These are phyloP conservation scores for Staphylotrichum longicolle DNA, from an alignment of 495 filamentous ascomycete species.

Conservation along the genomic window DNA sequence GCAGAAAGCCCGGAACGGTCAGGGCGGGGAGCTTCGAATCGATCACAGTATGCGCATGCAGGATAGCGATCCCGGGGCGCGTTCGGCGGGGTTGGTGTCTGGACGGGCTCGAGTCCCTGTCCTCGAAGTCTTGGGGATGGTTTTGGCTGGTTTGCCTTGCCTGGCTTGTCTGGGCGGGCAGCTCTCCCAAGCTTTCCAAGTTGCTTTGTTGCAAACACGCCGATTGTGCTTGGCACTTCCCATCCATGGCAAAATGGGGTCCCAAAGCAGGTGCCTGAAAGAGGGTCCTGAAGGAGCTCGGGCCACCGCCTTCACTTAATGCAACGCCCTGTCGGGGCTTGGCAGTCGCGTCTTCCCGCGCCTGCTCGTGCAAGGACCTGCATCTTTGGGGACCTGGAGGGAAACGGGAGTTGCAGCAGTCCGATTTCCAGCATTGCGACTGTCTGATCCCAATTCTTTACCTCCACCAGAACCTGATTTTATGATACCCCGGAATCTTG, in stretches of 20 bases:
- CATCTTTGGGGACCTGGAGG: too few species aligned
- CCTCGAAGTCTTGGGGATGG: too few species aligned
- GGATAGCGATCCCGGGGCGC: neutral
- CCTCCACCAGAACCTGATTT: too few species aligned
- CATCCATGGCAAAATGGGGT: neutral
- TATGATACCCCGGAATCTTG: conserved; percentile 1
- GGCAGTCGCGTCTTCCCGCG: conserved; percentile 18
- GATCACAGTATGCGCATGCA: neutral
- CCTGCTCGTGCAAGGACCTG: neutral
- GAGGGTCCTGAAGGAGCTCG: neutral
- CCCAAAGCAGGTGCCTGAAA: neutral
- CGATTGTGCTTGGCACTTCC: neutral
- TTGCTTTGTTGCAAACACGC: too few species aligned
- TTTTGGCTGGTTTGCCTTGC: neutral
- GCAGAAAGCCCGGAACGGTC: neutral
- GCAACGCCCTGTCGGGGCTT: neutral
- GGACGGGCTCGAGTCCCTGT: too few species aligned
- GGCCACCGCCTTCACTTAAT: neutral
- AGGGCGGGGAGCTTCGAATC: neutral
- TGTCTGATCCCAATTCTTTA: too few species aligned
- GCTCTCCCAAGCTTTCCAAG: too few species aligned
- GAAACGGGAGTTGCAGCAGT: too few species aligned
- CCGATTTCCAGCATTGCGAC: too few species aligned
- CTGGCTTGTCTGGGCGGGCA: too few species aligned
- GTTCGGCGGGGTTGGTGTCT: too few species aligned